Evolutionary conservation across 2,329 filamentous ascomycete species (phyloP).

Genomic region (Hymenoscyphus infarciens): DNA sequence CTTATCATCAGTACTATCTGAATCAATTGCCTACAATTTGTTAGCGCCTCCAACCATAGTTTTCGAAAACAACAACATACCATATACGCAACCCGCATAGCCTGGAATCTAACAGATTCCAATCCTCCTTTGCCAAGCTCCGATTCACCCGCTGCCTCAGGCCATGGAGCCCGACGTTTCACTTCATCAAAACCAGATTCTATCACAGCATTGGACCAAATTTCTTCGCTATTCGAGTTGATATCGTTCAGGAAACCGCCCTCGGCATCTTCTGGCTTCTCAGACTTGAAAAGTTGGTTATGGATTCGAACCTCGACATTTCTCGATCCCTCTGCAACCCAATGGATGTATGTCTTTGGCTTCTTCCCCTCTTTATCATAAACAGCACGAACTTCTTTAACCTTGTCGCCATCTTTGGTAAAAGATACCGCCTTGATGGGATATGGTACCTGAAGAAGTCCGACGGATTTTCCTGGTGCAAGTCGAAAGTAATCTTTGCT

Average conservation of each 20-base stretch:
- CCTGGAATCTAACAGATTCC: conserved; percentile 85
- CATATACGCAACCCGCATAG: conserved; percentile 75
- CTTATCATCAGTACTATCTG: conserved; percentile 73
- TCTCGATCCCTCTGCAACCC: conserved; percentile 70
- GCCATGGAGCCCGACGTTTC: conserved; percentile 71
- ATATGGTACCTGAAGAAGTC: conserved; percentile 67
- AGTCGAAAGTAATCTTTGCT: conserved; percentile 74
- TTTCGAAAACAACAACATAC: conserved; percentile 19
- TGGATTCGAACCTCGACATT: conserved; percentile 75
- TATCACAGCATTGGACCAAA: conserved; percentile 75
- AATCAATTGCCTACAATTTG: conserved; percentile 59
- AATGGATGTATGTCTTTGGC: conserved; percentile 84
- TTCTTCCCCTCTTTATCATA: conserved; percentile 69
- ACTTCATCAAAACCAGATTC: conserved; percentile 83
- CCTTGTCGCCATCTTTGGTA: conserved; percentile 59
- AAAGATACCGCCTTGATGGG: conserved; percentile 67
- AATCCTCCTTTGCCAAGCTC: conserved; percentile 58
- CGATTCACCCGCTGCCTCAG: conserved; percentile 65
- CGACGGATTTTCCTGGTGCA: conserved; percentile 70
- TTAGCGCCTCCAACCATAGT: conserved; percentile 4
- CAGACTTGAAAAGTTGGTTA: conserved; percentile 80
- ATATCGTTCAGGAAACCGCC: conserved; percentile 82
- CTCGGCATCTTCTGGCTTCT: conserved; percentile 72
- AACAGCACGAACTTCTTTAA: conserved; percentile 63
- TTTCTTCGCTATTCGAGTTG: conserved; percentile 76